phyloP scores from a whole-genome alignment of 73 alveolate species.

The Paramecium caudatum region DNA sequence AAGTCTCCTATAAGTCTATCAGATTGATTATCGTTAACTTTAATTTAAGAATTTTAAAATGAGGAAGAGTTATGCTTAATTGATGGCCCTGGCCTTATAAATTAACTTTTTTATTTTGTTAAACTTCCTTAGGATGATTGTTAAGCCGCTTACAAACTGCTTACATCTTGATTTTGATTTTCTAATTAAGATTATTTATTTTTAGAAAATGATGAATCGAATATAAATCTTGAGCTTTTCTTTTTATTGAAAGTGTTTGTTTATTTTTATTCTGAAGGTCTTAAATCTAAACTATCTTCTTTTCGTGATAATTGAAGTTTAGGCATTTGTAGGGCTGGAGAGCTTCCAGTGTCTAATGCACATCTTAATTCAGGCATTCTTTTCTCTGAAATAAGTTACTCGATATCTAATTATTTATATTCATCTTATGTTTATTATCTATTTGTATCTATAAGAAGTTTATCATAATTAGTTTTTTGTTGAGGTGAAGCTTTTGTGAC shows the following conservation, averaged over 20 bases:
- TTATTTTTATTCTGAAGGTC: no score
- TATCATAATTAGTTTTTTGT: not conserved
- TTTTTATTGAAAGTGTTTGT: not conserved
- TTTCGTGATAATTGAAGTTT: no score
- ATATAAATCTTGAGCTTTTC: not conserved
- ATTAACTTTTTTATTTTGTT: not conserved
- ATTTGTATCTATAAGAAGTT: slow-evolving; percentile 30
- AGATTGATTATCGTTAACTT: not conserved
- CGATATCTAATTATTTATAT: not conserved
- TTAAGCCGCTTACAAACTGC: no score
- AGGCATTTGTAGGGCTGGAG: no score
- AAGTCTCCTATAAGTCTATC: slow-evolving; percentile 12
- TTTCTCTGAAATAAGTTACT: not conserved
- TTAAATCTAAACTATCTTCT: no score
- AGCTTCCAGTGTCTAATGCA: not conserved
- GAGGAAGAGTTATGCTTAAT: not conserved
- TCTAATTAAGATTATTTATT: not conserved
- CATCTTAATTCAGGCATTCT: not conserved
- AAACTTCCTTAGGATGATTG: not conserved
- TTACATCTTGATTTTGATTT: not conserved
- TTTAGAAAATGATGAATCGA: slow-evolving; percentile 4
- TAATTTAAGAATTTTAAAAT: not conserved
- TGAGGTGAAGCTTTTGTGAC: not conserved
- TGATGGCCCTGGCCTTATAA: not conserved
- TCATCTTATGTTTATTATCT: slow-evolving; percentile 54